Evolutionary conservation across 306 rosid species (phyloP), one percentile per base, ranked within the genome.

Genomic region (Dalbergia cultrata): DNA sequence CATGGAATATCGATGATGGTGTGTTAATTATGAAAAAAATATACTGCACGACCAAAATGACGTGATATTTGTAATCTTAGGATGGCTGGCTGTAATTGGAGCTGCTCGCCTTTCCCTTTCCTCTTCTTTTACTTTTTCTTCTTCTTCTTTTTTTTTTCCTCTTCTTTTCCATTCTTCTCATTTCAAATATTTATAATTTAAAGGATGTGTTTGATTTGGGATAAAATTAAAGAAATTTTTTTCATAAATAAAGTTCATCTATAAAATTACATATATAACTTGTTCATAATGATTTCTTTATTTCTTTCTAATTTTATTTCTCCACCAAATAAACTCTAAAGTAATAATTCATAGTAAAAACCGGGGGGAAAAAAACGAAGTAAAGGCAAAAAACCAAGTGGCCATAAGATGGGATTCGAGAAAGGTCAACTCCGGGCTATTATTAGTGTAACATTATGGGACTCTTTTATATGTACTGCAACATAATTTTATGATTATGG

Each of bases 401-500:
- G 19, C 4, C 1, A 54, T 17, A 12, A 4, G 5, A 73, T 56
- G 53, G 5, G n/a, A 10, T 0, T 18, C 4, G 9, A 49, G 41
- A 76, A 64, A 65, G 43, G 80, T 85, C 90, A 87, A 85, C 88
- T 56, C 17, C 70, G 0, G n/a, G 33, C 45, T 41, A 65, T 83
- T 64, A 70, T 76, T 73, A 17, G 50, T 59, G 13, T 62, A 37
- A 63, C 71, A 61, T 44, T 61, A 39, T 18, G 67, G 61, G 67
- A 62, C 33, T 75, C 83, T 56, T 56, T 37, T 26, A 84, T 65
- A 72, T 43, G 83, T 57, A 79, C 62, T 60, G 75, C 21, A 60
- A 56, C 58, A 70, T 69, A 77, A 58, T 65, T 87, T 85, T 77
- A 77, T 88, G 56, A 88, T 85, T 83, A 83, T 34, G 49, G 78